Conservation (phyloP, 2,329 filamentous ascomycete genomes). For the Paraconiothyrium sp. region DNA sequence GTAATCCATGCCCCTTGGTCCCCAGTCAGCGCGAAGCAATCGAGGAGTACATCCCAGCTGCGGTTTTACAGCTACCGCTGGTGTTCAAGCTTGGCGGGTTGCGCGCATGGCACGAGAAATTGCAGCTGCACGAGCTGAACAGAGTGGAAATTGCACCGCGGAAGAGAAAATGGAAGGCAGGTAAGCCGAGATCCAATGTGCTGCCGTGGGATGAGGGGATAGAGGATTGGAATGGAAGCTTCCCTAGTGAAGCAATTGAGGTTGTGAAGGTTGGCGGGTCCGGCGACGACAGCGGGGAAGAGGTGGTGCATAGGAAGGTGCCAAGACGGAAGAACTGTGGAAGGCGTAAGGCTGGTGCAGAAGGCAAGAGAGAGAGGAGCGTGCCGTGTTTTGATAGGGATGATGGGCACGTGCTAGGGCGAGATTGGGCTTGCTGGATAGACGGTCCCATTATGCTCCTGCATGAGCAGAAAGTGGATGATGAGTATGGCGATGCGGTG, state of each 20-base stretch:
- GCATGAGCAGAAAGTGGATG: not conserved
- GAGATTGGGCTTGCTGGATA: conserved; percentile 1
- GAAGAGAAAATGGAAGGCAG: not conserved
- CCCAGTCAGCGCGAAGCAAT: not conserved
- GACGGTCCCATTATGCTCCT: not conserved
- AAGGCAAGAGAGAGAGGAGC: not conserved
- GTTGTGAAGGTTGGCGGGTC: not conserved
- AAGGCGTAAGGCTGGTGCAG: not conserved
- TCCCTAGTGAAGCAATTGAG: not conserved
- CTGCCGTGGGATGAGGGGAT: conserved; percentile 1
- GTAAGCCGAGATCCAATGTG: not conserved
- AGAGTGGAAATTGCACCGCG: not conserved
- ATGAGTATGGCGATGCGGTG: not conserved
- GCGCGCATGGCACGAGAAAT: not conserved
- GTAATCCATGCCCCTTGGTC: not conserved
- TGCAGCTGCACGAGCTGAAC: not conserved
- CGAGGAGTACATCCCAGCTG: not conserved
- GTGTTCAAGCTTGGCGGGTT: not conserved
- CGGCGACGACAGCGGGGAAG: not conserved
- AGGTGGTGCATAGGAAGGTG: not conserved
- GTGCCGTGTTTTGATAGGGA: not conserved
- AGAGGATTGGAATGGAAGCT: not conserved
- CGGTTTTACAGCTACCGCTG: not conserved
- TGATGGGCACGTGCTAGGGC: not conserved
- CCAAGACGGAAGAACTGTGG: not conserved